Percentiles rank a stretch among this genome's conserved stretches.
Conservation (phyloP, 305 asterid genomes). For the Rubia tinctorum region DNA sequence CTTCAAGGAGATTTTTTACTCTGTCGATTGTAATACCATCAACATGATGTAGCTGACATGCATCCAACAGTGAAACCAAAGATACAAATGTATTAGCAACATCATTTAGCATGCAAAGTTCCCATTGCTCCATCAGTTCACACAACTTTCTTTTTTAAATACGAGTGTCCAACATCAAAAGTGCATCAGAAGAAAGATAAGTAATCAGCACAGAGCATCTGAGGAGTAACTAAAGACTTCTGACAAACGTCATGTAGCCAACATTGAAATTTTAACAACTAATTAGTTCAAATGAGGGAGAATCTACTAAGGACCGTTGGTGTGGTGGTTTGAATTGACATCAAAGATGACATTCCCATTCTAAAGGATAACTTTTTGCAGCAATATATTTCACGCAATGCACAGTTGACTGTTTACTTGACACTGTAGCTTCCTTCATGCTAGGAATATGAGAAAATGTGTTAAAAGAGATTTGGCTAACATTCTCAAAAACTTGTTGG, state of each 20-base stretch:
- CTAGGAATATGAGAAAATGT: neutral
- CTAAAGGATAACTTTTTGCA: neutral
- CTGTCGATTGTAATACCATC: constrained; percentile 73
- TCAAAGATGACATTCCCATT: neutral
- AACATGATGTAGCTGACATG: constrained; percentile 70
- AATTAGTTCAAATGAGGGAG: neutral
- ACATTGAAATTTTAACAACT: neutral
- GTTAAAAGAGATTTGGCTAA: neutral
- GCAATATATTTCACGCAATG: neutral
- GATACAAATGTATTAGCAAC: neutral
- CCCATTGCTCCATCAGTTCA: neutral
- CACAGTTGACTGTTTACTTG: neutral
- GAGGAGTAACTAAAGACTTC: neutral
- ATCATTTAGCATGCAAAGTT: neutral
- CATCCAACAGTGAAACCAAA: neutral
- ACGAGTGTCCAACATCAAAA: neutral
- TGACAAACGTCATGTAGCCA: neutral
- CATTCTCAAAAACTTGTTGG: neutral
- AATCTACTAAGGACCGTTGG: neutral
- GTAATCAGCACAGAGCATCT: neutral
- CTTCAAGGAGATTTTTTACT: constrained; percentile 53
- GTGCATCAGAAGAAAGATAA: neutral
- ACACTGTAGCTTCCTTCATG: neutral
- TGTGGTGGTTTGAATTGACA: constrained; percentile 5
- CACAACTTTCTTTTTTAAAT: neutral